Evolutionary conservation across 2,329 filamentous ascomycete species (phyloP).

Genomic region (Penicillium brevicompactum): DNA sequence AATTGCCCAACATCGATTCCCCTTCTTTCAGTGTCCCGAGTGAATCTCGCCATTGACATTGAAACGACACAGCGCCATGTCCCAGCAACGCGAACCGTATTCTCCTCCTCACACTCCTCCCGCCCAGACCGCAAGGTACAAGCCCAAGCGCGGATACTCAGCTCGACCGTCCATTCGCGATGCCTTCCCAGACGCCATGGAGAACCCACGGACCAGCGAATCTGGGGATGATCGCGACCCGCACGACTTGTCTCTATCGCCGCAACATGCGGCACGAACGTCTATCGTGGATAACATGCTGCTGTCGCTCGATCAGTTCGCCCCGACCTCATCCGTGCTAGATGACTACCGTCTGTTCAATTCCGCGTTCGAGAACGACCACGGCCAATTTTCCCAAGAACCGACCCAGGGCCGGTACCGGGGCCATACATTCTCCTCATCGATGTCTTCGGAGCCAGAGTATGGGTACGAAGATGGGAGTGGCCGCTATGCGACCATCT

Average conservation of each 20-base stretch:
- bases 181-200: constrained; percentile 43
- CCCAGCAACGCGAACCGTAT: constrained; percentile 29
- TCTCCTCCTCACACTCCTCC: constrained; percentile 47
- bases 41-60: constrained; percentile 12
- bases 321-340: constrained; percentile 35
- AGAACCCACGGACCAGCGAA: constrained; percentile 36
- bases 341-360: constrained; percentile 43
- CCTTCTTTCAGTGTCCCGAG: neutral
- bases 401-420: constrained; percentile 48
- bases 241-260: constrained; percentile 82
- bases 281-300: constrained; percentile 97
- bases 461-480: constrained; percentile 40
- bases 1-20: neutral
- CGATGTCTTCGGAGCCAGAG: constrained; percentile 60
- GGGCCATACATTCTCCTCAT: constrained; percentile 63
- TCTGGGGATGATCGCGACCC: constrained; percentile 46
- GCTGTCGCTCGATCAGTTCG: constrained; percentile 82
- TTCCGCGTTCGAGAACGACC: constrained; percentile 44
- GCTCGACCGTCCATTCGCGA: constrained; percentile 42
- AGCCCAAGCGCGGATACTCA: constrained; percentile 31
- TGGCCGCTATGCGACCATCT: constrained; percentile 45
- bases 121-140: constrained; percentile 36
- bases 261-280: constrained; percentile 76
- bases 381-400: constrained; percentile 32
- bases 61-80: constrained; percentile 25